Percentiles rank a stretch among this genome's conserved stretches.
phyloP scores from a whole-genome alignment of 495 filamentous ascomycete species.

The Rostrohypoxylon terebratum region DNA sequence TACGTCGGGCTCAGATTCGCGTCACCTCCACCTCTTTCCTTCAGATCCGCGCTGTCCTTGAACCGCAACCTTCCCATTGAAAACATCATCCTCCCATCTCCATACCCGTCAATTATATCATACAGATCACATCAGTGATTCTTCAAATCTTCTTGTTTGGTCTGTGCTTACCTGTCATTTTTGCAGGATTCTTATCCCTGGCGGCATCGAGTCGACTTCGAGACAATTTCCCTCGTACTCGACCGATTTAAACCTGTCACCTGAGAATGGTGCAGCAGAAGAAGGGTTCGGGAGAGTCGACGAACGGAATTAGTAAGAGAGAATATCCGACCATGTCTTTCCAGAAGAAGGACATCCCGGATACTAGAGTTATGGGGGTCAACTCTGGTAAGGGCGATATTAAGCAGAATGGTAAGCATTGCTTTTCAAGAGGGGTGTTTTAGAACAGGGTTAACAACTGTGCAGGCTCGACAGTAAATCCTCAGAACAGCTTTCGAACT shows the following conservation, averaged over 20 bases:
- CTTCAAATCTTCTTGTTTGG: slow-evolving; percentile 19
- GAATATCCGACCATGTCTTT: slow-evolving; percentile 76
- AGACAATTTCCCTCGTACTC: slow-evolving; percentile 74
- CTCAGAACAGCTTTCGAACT: slow-evolving; percentile 74
- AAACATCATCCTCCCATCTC: slow-evolving; percentile 24
- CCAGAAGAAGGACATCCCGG: slow-evolving; percentile 78
- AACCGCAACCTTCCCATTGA: slow-evolving; percentile 41
- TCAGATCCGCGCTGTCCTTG: slow-evolving; percentile 43
- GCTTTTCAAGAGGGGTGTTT: background rate
- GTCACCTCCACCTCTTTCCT: slow-evolving; percentile 46
- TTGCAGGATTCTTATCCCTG: slow-evolving; percentile 76
- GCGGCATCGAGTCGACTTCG: slow-evolving; percentile 80
- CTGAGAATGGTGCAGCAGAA: slow-evolving; percentile 87
- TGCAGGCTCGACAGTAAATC: slow-evolving; percentile 54
- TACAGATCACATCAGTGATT: slow-evolving; percentile 16
- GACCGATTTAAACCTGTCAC: slow-evolving; percentile 69
- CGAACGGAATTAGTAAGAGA: slow-evolving; percentile 58
- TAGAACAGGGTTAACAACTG: slow-evolving; percentile 16
- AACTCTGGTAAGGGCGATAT: slow-evolving; percentile 54
- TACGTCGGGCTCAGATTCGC: slow-evolving; percentile 43
- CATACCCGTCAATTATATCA: slow-evolving; percentile 39
- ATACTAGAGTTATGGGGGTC: slow-evolving; percentile 69
- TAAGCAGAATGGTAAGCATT: slow-evolving; percentile 79
- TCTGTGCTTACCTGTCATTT: slow-evolving; percentile 41
- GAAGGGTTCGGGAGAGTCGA: slow-evolving; percentile 57